Percentiles rank a stretch among this genome's conserved stretches.
These are phyloP conservation scores for Saccharomycopsis malanga DNA, from an alignment of 805 yeast genomes.

Conservation along the genomic window DNA sequence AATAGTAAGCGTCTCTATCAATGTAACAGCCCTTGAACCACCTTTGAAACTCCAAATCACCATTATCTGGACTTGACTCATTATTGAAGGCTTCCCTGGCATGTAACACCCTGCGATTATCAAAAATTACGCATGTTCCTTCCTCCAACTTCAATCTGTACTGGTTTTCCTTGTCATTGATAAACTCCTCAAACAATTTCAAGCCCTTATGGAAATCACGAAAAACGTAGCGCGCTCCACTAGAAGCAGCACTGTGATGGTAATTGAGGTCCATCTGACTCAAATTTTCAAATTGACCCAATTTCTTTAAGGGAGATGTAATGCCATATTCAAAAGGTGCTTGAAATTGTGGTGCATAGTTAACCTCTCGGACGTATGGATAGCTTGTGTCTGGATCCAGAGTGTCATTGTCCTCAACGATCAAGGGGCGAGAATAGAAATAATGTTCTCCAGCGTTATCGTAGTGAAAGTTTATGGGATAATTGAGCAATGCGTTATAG, in stretches of 20 bases:
- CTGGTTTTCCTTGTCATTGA: conserved; percentile 47
- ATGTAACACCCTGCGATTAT: conserved; percentile 65
- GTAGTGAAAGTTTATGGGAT: conserved; percentile 66
- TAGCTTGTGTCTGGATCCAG: conserved; percentile 25
- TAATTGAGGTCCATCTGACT: conserved; percentile 16
- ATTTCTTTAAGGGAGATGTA: conserved; percentile 29
- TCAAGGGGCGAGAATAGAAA: conserved; percentile 22
- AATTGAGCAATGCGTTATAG: conserved; percentile 49
- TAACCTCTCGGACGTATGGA: conserved; percentile 46
- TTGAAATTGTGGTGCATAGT: conserved; percentile 79
- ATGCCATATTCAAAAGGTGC: conserved; percentile 63
- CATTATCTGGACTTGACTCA: conserved; percentile 30
- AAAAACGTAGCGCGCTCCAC: conserved; percentile 36
- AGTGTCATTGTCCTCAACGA: conserved; percentile 22
- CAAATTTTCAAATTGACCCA: conserved; percentile 23
- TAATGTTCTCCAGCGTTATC: conserved; percentile 24
- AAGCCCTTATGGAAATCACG: conserved; percentile 53
- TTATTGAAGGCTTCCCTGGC: conserved; percentile 37
- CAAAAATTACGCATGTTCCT: conserved; percentile 58
- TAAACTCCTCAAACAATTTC: conserved; percentile 47
- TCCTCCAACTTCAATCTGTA: conserved; percentile 47
- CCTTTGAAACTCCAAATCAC: conserved; percentile 42
- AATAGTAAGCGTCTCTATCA: conserved; percentile 62
- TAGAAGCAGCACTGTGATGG: conserved; percentile 29
- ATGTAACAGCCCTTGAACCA: conserved; percentile 73